Conservation (phyloP, 78 protist species). For the Dictyostelium brefeldianum region DNA sequence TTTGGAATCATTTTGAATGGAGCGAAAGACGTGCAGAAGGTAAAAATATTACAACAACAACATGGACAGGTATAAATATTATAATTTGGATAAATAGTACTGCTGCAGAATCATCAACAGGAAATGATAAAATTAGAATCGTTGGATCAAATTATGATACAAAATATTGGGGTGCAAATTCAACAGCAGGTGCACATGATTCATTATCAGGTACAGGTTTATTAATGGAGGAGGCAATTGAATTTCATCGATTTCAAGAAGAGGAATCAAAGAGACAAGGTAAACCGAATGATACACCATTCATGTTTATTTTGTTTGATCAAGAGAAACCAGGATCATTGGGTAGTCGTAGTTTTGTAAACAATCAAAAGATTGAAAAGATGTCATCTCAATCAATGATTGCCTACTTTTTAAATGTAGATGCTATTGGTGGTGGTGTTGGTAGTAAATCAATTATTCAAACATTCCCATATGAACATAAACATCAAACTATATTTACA, state of each 20-base stretch:
- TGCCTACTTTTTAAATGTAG: constrained; percentile 39
- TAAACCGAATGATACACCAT: background rate
- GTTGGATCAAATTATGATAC: constrained; percentile 60
- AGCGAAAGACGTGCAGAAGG: constrained; percentile 42
- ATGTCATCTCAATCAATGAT: background rate
- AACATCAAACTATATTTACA: constrained; percentile 20
- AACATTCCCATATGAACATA: constrained; percentile 66
- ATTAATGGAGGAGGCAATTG: constrained; percentile 3
- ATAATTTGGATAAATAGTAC: constrained; percentile 43
- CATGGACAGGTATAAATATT: constrained; percentile 76
- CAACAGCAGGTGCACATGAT: constrained; percentile 71
- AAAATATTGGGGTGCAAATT: constrained; percentile 47
- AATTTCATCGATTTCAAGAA: background rate
- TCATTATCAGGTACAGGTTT: constrained; percentile 25
- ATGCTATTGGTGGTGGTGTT: constrained; percentile 14
- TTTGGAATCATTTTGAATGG: constrained; percentile 75
- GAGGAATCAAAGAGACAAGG: background rate
- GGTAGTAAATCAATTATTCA: background rate
- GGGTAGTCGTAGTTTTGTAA: constrained; percentile 43
- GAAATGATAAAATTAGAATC: background rate
- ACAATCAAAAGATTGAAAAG: background rate
- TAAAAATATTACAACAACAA: constrained; percentile 56
- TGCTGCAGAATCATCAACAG: background rate
- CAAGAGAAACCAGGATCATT: constrained; percentile 79
- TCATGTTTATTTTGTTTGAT: constrained; percentile 57